Conservation (phyloP, 2,329 filamentous ascomycete species). For the Xylariaceae sp. region DNA sequence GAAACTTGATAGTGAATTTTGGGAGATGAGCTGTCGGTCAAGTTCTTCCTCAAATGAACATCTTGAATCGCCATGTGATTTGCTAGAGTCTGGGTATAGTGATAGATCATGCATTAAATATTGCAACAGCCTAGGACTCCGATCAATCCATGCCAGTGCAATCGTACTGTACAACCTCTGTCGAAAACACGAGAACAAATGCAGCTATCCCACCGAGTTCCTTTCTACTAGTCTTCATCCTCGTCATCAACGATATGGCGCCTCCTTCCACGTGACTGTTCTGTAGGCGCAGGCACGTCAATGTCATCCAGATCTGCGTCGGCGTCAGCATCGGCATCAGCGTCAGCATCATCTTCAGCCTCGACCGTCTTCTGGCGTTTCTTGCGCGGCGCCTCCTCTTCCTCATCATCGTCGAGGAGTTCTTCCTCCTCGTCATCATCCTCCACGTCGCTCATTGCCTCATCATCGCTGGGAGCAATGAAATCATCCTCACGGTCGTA, state of each 20-base stretch:
- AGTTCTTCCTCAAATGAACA: no score
- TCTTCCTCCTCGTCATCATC: conserved; percentile 62
- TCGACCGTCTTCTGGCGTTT: conserved; percentile 50
- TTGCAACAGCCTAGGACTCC: no score
- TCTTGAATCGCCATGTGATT: no score
- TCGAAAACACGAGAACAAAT: background rate
- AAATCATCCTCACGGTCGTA: conserved; percentile 80
- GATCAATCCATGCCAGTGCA: no score
- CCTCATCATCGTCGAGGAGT: conserved; percentile 47
- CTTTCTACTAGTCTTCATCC: conserved; percentile 47
- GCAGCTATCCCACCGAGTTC: background rate
- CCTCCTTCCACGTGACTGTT: conserved; percentile 44
- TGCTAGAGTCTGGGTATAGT: no score
- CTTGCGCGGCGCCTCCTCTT: conserved; percentile 41
- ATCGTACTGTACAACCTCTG: no score
- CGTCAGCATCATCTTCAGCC: conserved; percentile 44
- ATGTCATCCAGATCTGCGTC: conserved; percentile 53
- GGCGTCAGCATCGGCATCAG: conserved; percentile 53
- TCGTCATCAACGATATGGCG: conserved; percentile 59
- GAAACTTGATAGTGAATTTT: no score
- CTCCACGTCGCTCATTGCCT: conserved; percentile 50
- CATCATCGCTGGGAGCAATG: conserved; percentile 71
- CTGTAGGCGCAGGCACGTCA: conserved; percentile 34
- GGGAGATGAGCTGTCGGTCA: no score
- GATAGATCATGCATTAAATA: no score